Base-by-base conservation (phyloP, 805 yeast species). In the Diddensiella transvaalensis region DNA sequence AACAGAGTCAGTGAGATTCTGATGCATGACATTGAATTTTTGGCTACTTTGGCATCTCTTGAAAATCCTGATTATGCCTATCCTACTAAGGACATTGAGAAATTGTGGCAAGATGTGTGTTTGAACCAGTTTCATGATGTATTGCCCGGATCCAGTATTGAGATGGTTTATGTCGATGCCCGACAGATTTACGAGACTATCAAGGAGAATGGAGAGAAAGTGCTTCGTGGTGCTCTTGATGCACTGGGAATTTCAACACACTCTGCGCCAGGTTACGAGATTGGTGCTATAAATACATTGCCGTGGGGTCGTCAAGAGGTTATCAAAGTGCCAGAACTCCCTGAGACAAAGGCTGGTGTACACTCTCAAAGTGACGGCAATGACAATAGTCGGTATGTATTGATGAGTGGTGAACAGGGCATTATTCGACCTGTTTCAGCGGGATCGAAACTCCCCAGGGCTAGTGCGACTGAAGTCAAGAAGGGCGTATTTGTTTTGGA, bases 101-200 rank as follows among this genome's bases (percentile, higher is more conserved):
- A 69, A 1, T 65, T 91, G 52, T 91, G 99, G 99, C 91, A 88
- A 64, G 82, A 87, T 65, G 80, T 91, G 18, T 79, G 89, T 52
- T 71, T 93, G 48, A 89, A 96, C 63, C 98, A 91, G 64, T 91
- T 91, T 71, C 99, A 91, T 66, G 99, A 91, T 70, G 97, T 91
- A n/a, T 74, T 93, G 45, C 99, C 99, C 1, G 99, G 99, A 2
- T 84, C 95, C 3, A 87, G 96, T 67, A 91, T 91, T 60, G 96
- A 88, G 53, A 80, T 87, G 81, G 96, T 93, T 11, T 91, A 93
- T 62, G 89, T 88, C 58, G 93, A 85, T 59, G 97, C 91, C 6
- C 78, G 82, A 61, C 90, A 91, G 26, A 82, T 87, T 78, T 75
- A 90, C 58, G 72, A 70, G 3, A 68, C 73, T 13, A 84, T 83